phyloP scores from a whole-genome alignment of 352 stramenopile genomes.

The Phytopythium montanum region DNA sequence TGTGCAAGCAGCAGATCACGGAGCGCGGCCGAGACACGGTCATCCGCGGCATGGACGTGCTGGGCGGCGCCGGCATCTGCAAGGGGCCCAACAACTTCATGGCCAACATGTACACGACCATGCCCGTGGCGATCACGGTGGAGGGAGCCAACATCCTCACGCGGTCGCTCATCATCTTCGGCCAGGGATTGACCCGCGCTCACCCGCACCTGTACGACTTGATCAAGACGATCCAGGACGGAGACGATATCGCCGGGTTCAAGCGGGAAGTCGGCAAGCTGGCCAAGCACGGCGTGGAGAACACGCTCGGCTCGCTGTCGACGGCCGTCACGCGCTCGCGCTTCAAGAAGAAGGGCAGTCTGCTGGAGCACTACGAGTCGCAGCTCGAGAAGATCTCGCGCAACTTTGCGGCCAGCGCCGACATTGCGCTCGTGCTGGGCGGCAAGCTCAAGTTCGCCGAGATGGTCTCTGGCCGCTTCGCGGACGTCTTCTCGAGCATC shows the following conservation, averaged over 20 bases:
- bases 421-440: slow-evolving; percentile 96
- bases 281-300: slow-evolving; percentile 91
- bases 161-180: slow-evolving; percentile 97
- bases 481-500: slow-evolving; percentile 96
- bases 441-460: slow-evolving; percentile 98
- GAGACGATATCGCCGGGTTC: slow-evolving; percentile 92
- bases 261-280: slow-evolving; percentile 95
- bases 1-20: slow-evolving; percentile 99
- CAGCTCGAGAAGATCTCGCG: slow-evolving; percentile 95
- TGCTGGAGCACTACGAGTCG: slow-evolving; percentile 95
- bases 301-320: slow-evolving; percentile 89
- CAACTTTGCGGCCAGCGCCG: slow-evolving; percentile 96
- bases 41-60: slow-evolving; percentile 97
- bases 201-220: slow-evolving; percentile 97
- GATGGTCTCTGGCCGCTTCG: slow-evolving; percentile 96
- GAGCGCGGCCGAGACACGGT: slow-evolving; percentile 93
- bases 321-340: slow-evolving; percentile 89
- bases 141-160: slow-evolving; percentile 98
- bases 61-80: slow-evolving; percentile 96
- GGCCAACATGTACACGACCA: slow-evolving; percentile 94
- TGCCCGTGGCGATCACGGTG: slow-evolving; percentile 97
- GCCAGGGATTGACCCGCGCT: slow-evolving; percentile 96
- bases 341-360: slow-evolving; percentile 78
- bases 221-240: slow-evolving; percentile 96
- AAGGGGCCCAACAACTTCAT: slow-evolving; percentile 97